phyloP scores from a whole-genome alignment of 306 rosid species.

The Mucuna pruriens region DNA sequence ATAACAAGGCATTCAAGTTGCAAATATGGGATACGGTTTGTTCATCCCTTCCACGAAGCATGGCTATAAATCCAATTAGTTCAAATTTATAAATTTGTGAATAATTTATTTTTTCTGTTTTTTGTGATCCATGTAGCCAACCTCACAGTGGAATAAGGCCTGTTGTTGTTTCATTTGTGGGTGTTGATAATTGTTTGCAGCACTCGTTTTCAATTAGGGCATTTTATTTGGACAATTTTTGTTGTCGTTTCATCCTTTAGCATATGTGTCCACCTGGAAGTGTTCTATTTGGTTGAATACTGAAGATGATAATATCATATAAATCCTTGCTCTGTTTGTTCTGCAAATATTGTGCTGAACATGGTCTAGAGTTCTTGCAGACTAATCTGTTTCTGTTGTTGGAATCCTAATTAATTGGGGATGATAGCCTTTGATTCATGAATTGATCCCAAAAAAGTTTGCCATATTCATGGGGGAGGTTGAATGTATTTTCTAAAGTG shows the following conservation, averaged over 20 bases:
- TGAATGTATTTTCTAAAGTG: conserved; percentile 17
- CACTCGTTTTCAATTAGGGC: not conserved
- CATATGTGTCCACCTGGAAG: not conserved
- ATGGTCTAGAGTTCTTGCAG: not conserved
- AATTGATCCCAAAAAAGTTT: not conserved
- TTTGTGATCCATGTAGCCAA: not conserved
- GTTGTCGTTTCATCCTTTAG: conserved; percentile 10
- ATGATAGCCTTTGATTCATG: not conserved
- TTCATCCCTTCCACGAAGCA: conserved; percentile 20
- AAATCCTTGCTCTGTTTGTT: not conserved
- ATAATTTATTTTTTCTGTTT: not conserved
- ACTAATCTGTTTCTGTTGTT: not conserved
- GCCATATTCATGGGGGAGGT: not conserved
- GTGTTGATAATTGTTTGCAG: not conserved
- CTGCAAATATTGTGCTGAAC: not conserved
- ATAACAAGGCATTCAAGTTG: conserved; percentile 87
- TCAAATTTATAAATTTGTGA: not conserved
- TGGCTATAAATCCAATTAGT: not conserved
- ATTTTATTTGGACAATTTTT: not conserved
- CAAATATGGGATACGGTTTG: conserved; percentile 99
- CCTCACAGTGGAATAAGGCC: not conserved
- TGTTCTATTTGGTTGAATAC: not conserved
- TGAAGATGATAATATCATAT: conserved; percentile 15
- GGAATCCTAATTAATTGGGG: not conserved
- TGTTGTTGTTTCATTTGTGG: not conserved